Conservation (phyloP, 257 asterid genomes). For the Schizonepeta tenuifolia region DNA sequence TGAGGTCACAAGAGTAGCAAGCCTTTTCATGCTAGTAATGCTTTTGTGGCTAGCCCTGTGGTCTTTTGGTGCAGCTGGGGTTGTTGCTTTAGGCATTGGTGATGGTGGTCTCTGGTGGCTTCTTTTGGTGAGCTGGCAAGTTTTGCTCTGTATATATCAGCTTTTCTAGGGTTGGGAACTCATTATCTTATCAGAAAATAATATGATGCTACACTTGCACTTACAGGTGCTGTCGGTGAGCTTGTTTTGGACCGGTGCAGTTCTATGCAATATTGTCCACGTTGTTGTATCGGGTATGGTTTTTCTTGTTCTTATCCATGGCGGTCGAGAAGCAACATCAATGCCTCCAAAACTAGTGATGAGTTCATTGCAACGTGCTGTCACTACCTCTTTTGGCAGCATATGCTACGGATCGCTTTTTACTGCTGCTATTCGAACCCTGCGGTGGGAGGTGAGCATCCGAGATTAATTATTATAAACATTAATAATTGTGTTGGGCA, state of each 20-base stretch:
- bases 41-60: slow-evolving; percentile 88
- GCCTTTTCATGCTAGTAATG: slow-evolving; percentile 79
- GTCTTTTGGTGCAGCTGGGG: slow-evolving; percentile 96
- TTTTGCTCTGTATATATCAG: slow-evolving; percentile 55
- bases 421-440: slow-evolving; percentile 93
- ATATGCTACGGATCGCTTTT: slow-evolving; percentile 98
- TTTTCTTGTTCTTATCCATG: slow-evolving; percentile 85
- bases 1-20: slow-evolving; percentile 73
- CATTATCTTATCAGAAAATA: slow-evolving; percentile 21
- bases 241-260: slow-evolving; percentile 99
- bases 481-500: slow-evolving; percentile 1
- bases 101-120: slow-evolving; percentile 97
- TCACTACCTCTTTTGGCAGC: slow-evolving; percentile 96
- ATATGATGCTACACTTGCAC: slow-evolving; percentile 26
- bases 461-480: slow-evolving; percentile 28
- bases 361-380: slow-evolving; percentile 70
- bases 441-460: slow-evolving; percentile 88
- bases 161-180: slow-evolving; percentile 27
- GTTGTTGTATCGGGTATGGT: slow-evolving; percentile 96
- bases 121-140: slow-evolving; percentile 99
- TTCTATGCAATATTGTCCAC: slow-evolving; percentile 82
- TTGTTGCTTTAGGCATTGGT: slow-evolving; percentile 80
- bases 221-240: slow-evolving; percentile 83
- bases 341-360: slow-evolving; percentile 87
- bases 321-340: slow-evolving; percentile 72